Percentiles rank a stretch among this genome's conserved stretches.
These are phyloP conservation scores for Solanum medicagineum DNA, from an alignment of 257 asterid genomes.

Conservation along the genomic window DNA sequence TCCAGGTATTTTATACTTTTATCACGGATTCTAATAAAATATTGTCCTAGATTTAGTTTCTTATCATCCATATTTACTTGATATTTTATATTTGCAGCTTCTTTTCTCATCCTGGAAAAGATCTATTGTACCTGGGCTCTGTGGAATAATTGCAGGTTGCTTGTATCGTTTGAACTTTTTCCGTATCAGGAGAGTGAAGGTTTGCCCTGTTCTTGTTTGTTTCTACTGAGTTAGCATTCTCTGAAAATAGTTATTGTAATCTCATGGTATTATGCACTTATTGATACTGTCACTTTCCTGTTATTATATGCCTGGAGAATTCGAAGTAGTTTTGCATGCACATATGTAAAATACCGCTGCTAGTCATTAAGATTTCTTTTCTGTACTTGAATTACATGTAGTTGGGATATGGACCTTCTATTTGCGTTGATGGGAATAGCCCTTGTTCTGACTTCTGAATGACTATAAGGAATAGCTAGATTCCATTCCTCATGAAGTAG, in stretches of 20 bases:
- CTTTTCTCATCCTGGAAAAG: constrained; percentile 95
- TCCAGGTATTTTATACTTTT: constrained; percentile 51
- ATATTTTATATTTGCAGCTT: constrained; percentile 40
- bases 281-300: not conserved
- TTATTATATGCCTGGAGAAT: not conserved
- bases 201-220: not conserved
- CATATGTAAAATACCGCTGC: not conserved
- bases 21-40: not conserved
- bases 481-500: not conserved
- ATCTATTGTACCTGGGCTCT: constrained; percentile 87
- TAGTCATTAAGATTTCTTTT: not conserved
- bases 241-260: not conserved
- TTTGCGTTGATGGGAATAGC: not conserved
- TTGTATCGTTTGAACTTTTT: constrained; percentile 68
- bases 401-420: not conserved
- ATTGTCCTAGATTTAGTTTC: not conserved
- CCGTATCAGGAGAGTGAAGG: constrained; percentile 75
- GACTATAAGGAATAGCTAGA: not conserved
- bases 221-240: not conserved
- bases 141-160: constrained; percentile 95
- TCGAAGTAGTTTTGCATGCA: not conserved
- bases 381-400: not conserved
- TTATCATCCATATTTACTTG: not conserved
- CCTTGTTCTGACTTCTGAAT: not conserved
- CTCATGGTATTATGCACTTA: not conserved